phyloP scores from a whole-genome alignment of 176 grass and related monocot genomes.

The Juncus effusus region DNA sequence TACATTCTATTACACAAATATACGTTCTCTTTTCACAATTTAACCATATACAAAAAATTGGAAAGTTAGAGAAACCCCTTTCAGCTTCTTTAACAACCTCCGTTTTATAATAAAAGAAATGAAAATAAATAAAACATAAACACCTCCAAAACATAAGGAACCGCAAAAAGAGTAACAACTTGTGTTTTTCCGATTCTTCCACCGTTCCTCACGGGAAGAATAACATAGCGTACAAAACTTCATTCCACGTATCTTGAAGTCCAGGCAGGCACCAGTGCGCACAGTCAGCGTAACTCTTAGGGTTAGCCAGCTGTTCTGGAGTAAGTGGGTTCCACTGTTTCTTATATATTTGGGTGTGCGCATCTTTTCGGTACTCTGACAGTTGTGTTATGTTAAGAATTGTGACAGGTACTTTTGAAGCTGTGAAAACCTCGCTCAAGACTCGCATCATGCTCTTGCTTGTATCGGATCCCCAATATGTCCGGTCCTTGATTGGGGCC shows the following conservation, averaged over 20 bases:
- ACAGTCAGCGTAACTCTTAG: constrained; percentile 81
- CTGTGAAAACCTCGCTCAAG: constrained; percentile 45
- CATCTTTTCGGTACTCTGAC: constrained; percentile 89
- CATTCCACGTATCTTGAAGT: constrained; percentile 94
- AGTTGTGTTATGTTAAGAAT: constrained; percentile 89
- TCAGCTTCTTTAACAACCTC: background rate
- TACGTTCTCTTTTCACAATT: no score
- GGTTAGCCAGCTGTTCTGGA: constrained; percentile 59
- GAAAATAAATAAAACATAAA: background rate
- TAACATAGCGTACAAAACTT: constrained; percentile 73
- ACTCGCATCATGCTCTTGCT: constrained; percentile 85
- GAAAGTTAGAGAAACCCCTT: no score
- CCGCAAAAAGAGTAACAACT: background rate
- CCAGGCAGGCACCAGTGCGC: constrained; percentile 90
- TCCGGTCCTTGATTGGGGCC: constrained; percentile 43
- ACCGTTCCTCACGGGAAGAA: constrained; percentile 50
- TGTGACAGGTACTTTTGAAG: constrained; percentile 40
- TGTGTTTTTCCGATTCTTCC: background rate
- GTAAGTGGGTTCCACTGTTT: constrained; percentile 78
- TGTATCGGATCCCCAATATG: constrained; percentile 66
- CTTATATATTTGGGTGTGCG: constrained; percentile 94
- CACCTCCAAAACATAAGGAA: background rate
- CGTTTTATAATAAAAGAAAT: background rate
- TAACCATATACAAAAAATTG: no score
- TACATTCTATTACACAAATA: no score